Conservation (phyloP, 2,329 filamentous ascomycete species). For the Tympanopsis confertula region DNA sequence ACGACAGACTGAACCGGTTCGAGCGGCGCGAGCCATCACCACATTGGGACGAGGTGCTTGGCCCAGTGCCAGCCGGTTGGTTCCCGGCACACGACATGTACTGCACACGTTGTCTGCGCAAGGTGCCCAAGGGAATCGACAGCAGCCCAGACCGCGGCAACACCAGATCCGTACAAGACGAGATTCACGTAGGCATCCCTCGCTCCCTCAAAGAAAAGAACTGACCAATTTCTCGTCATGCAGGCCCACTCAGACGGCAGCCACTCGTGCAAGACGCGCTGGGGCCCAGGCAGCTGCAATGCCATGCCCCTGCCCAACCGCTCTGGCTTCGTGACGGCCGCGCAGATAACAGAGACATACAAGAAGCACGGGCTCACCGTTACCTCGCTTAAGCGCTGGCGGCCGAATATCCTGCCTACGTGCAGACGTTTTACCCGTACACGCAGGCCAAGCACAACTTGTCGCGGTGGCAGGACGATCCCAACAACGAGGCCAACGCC, state of each 20-base stretch:
- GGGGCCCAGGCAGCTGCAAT: not conserved
- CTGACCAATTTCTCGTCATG: not conserved
- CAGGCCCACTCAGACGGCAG: not conserved
- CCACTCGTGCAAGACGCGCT: not conserved
- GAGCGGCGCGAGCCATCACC: not conserved
- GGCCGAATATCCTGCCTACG: not conserved
- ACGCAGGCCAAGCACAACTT: not conserved
- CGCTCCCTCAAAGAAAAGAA: too few species aligned
- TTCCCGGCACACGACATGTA: not conserved
- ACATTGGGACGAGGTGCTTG: not conserved
- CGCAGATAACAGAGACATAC: not conserved
- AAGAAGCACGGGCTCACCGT: not conserved
- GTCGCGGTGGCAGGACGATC: not conserved
- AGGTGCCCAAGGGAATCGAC: not conserved
- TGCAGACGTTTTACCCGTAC: not conserved
- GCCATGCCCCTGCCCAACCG: not conserved
- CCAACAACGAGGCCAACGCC: not conserved
- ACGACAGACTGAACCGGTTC: too few species aligned
- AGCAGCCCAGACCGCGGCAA: not conserved
- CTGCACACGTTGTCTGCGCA: not conserved
- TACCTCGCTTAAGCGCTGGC: not conserved
- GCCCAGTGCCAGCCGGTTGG: not conserved
- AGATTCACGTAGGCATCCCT: too few species aligned
- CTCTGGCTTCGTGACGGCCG: not conserved
- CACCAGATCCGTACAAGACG: too few species aligned